These are phyloP conservation scores for Colletotrichum brevisporum DNA, from an alignment of 2,329 filamentous ascomycete species.

Conservation along the genomic window DNA sequence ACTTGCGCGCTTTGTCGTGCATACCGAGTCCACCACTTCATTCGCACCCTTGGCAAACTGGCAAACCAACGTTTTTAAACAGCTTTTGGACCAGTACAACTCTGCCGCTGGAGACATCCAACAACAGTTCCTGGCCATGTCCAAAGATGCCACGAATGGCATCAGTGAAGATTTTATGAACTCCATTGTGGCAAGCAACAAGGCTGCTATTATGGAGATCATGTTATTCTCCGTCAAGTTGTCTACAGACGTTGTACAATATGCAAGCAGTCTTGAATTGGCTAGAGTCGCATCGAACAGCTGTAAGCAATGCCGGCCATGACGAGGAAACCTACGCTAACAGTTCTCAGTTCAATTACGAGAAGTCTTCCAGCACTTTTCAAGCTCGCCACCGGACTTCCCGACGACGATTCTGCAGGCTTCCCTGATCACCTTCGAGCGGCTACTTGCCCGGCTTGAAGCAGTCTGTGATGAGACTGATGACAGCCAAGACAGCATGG, in stretches of 20 bases:
- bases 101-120: conserved; percentile 70
- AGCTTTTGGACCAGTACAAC: conserved; percentile 70
- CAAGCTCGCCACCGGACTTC: conserved; percentile 57
- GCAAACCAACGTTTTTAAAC: conserved; percentile 71
- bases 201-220: conserved; percentile 66
- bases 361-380: conserved; percentile 65
- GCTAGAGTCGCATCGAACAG: conserved; percentile 65
- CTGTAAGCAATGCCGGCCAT: conserved; percentile 46
- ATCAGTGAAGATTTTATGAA: conserved; percentile 62
- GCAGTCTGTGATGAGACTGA: conserved; percentile 55
- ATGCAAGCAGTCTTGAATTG: conserved; percentile 60
- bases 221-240: conserved; percentile 63
- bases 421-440: conserved; percentile 62
- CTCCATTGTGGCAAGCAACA: conserved; percentile 66
- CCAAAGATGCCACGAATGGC: conserved; percentile 59
- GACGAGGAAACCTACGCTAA: conserved; percentile 38
- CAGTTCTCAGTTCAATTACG: conserved; percentile 59
- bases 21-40: conserved; percentile 58
- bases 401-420: conserved; percentile 64
- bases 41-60: conserved; percentile 63
- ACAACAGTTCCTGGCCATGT: conserved; percentile 66
- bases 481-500: conserved; percentile 53
- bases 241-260: conserved; percentile 65
- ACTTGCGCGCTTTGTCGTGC: conserved; percentile 69
- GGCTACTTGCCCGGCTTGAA: conserved; percentile 62